Base-by-base conservation (phyloP, 2,329 filamentous ascomycete genomes). In the Trichophyton mentagrophytes region DNA sequence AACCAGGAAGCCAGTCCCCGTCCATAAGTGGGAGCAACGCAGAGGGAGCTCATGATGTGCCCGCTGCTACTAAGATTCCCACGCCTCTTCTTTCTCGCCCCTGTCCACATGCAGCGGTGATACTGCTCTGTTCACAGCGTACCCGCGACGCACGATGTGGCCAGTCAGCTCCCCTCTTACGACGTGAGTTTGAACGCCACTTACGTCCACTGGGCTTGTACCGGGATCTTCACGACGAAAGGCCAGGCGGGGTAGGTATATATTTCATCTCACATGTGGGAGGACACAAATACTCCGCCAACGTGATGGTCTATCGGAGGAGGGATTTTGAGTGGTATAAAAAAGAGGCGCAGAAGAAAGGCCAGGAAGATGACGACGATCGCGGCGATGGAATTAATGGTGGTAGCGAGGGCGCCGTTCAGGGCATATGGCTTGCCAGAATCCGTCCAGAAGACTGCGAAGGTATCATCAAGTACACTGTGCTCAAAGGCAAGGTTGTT, bases 241-340 rank as follows among this genome's bases (percentile, higher is more conserved):
- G 93, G 61, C 90, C 91, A 0, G 92, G 92, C 9, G 93, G 93
- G 11, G 92, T 96, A 4, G 92, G 90, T 0, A 89, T 99, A 65
- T 96, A 96, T 76, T 97, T 96, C 71, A 95, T 97, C 70, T 92
- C 85, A 66, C 93, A 99, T 70, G 90, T 96, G 2, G 93, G 93
- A 30, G 93, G 93, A 0, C 93, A 99, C 78, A 96, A 96, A 77
- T 97, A 95, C 76, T 85, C 86, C 55, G 93, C 93, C 30, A 99
- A 99, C 69, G 84, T 97, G 67, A 88, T 99, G 78, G 80, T 99
- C 1, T 97, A 99, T 73, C 82, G 93, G 8, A 80, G 82, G 17
- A 78, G 79, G 6, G 74, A 71, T 64, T 70, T 73, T 25, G 70
- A 72, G 3, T 74, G 72, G 71, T 70, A 71, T 59, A 65, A 64